A percentile compares a stretch with the other conserved stretches of the same genome.
Evolutionary conservation across 768 basidiomycete species (phyloP).

Genomic region (Lentinula aciculospora): DNA sequence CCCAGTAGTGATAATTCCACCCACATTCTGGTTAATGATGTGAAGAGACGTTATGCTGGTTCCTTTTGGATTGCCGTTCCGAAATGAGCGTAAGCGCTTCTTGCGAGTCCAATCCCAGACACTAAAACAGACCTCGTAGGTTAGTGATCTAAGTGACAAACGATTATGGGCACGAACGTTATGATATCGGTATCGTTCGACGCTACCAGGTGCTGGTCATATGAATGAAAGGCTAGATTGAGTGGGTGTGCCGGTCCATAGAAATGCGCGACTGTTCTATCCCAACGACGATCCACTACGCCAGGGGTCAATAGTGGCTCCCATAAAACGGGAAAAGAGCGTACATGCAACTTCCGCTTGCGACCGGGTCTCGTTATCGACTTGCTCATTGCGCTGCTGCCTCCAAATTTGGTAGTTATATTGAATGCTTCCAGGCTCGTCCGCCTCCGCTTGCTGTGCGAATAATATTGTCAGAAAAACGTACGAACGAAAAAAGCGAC

Average conservation of each 20-base stretch:
- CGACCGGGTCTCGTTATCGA: conserved; percentile 60
- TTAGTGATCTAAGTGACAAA: neutral
- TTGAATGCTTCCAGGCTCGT: conserved; percentile 90
- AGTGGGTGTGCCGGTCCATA: conserved; percentile 56
- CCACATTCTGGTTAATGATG: conserved; percentile 94
- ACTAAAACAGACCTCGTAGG: conserved; percentile 41
- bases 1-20: conserved; percentile 82
- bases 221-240: conserved; percentile 87
- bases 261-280: conserved; percentile 62
- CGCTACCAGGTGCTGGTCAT: conserved; percentile 81
- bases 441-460: conserved; percentile 81
- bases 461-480: conserved; percentile 11
- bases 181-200: conserved; percentile 85
- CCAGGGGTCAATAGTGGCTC: conserved; percentile 1
- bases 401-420: conserved; percentile 97
- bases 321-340: neutral
- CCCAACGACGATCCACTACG: conserved; percentile 64
- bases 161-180: conserved; percentile 42
- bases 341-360: conserved; percentile 74
- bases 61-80: conserved; percentile 80
- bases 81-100: conserved; percentile 75
- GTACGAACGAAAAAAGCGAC: neutral
- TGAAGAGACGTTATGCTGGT: conserved; percentile 84
- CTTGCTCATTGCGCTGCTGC: conserved; percentile 82
- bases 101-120: conserved; percentile 93